These are phyloP conservation scores for Ophiostoma ulmi DNA, from an alignment of 2,329 filamentous ascomycete species.

Conservation along the genomic window DNA sequence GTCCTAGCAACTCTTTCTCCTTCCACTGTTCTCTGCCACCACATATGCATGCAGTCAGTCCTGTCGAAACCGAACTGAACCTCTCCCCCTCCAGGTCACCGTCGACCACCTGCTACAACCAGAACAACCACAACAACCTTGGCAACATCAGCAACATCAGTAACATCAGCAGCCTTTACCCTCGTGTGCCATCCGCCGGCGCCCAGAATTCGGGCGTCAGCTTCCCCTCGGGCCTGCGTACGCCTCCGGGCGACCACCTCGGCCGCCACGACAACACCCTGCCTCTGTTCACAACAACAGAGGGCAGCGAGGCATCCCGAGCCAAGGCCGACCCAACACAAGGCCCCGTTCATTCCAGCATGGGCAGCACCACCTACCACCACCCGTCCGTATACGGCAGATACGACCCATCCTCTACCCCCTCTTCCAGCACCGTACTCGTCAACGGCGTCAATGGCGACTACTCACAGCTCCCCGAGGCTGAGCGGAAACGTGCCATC, in stretches of 20 bases:
- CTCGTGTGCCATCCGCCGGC: background rate
- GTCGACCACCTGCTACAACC: background rate
- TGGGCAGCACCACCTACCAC: slow-evolving; percentile 12
- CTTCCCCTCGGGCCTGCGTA: background rate
- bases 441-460: slow-evolving; percentile 3
- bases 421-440: background rate
- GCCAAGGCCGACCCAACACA: background rate
- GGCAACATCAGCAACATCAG: too few species aligned
- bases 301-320: background rate
- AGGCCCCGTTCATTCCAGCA: background rate
- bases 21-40: background rate
- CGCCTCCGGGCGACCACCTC: slow-evolving; percentile 12
- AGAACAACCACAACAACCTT: background rate
- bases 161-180: background rate
- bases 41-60: slow-evolving; percentile 9
- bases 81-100: background rate
- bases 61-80: background rate
- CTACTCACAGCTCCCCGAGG: slow-evolving; percentile 24
- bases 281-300: background rate
- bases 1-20: background rate
- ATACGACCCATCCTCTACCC: background rate
- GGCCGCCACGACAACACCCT: background rate
- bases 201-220: background rate
- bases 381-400: slow-evolving; percentile 8
- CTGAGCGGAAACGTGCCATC: slow-evolving; percentile 27